These are phyloP conservation scores for Penicillium fuscoglaucum DNA, from an alignment of 2,329 filamentous ascomycete genomes.

Conservation along the genomic window DNA sequence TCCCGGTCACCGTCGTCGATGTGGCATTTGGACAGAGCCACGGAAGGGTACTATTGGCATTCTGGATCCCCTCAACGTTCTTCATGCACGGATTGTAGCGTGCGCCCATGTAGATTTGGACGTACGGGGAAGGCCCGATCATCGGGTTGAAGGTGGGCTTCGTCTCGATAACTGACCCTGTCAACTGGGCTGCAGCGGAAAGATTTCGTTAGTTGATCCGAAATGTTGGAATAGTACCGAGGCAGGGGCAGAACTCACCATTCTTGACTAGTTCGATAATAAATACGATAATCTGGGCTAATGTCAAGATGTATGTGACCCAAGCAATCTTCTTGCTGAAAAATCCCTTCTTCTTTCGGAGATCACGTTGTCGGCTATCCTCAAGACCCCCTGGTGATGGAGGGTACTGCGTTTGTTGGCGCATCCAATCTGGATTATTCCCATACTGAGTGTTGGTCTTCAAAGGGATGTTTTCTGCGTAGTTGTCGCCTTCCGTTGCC, in stretches of 20 bases:
- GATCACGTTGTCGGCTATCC: slow-evolving; percentile 13
- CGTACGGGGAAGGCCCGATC: slow-evolving; percentile 88
- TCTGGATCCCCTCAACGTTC: slow-evolving; percentile 53
- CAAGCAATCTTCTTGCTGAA: slow-evolving; percentile 66
- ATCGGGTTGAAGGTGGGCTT: slow-evolving; percentile 91
- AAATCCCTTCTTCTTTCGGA: slow-evolving; percentile 49
- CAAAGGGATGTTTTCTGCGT: slow-evolving; percentile 46
- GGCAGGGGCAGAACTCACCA: slow-evolving; percentile 54
- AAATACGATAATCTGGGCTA: slow-evolving; percentile 79
- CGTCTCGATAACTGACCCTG: slow-evolving; percentile 67
- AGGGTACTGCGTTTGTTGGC: slow-evolving; percentile 47
- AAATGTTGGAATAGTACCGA: neutral
- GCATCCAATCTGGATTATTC: slow-evolving; percentile 42
- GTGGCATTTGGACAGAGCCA: slow-evolving; percentile 86
- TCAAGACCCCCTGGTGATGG: slow-evolving; percentile 53
- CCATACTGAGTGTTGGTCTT: slow-evolving; percentile 40
- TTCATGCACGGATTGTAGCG: slow-evolving; percentile 95
- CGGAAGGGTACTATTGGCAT: slow-evolving; percentile 33
- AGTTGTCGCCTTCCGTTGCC: slow-evolving; percentile 37
- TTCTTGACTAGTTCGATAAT: slow-evolving; percentile 84
- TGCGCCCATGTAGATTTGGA: slow-evolving; percentile 96
- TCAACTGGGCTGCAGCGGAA: slow-evolving; percentile 62
- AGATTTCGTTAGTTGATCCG: slow-evolving; percentile 7
- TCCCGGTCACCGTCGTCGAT: slow-evolving; percentile 49
- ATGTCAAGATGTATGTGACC: slow-evolving; percentile 77